Evolutionary conservation across 331 rosid species (phyloP), one percentile per base, ranked within the genome.

Genomic region (Quercus lobata): DNA sequence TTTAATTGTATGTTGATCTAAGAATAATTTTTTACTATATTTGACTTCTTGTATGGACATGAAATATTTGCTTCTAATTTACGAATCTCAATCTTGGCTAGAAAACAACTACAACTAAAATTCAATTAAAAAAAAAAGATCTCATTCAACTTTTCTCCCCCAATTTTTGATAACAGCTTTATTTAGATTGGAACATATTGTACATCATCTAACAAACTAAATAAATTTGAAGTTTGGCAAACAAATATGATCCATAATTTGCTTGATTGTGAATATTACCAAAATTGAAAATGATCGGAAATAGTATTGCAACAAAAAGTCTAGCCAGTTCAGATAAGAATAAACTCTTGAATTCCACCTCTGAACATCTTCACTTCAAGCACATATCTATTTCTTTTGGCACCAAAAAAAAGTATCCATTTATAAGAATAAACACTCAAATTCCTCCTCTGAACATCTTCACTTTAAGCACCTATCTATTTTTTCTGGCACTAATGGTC

Each of bases 401-500:
- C 97, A 21, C 98, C 97, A 35, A 94, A 92, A 72, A 96, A 95
- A 44, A 92, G 49, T 83, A 97, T 90, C 97, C 46, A 37, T 7
- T 37, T 37, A 30, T 16, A 29, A 63, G 12, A 17, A 63, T 63
- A 30, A 27, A 30, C 46, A 30, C 34, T 30, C 5, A 9, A 30
- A 18, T 17, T 66, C 3, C 15, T 30, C 72, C 52, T 19, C 8
- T 66, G 49, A 41, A 2, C 11, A 44, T 25, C 63, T 74, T 94
- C 88, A 92, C 97, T 85, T 95, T 97, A 68, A 89, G 89, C 76
- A 93, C 17, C 73, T 89, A 83, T 69, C 85, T 88, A 84, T 92
- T 94, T 89, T 92, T 92, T 85, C 98, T 90, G 77, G 98, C 98
- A 19, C 98, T 97, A 44, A 27, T 27, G 29, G 0, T 27, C 2